These are phyloP conservation scores for Endocladia muricata DNA, from an alignment of 31 red algal genomes.

Conservation along the genomic window DNA sequence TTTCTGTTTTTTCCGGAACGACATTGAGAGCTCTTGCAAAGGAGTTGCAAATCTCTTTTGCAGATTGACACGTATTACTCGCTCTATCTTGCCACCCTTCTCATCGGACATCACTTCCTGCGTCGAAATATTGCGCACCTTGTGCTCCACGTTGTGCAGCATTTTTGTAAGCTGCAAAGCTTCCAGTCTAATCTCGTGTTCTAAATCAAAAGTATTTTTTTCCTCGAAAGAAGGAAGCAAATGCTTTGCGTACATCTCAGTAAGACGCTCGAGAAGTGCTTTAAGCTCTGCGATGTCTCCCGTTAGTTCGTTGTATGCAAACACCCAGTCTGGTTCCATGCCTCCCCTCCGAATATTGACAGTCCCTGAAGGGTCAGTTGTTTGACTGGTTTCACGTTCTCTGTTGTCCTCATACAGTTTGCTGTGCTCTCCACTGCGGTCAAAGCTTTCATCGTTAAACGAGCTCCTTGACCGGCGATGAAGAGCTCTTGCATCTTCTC, in stretches of 20 bases:
- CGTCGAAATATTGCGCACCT: conserved; percentile 42
- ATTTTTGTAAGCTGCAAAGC: conserved; percentile 53
- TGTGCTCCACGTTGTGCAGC: conserved; percentile 56
- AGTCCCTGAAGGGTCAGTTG: neutral
- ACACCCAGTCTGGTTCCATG: conserved; percentile 70
- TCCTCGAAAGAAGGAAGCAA: conserved; percentile 81
- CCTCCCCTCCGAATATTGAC: conserved; percentile 3
- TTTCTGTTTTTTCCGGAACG: conserved; percentile 83
- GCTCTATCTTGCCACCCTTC: conserved; percentile 26
- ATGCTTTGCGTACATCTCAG: conserved; percentile 51
- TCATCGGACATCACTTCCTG: neutral
- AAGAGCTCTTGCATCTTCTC: conserved; percentile 58
- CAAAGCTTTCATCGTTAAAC: neutral
- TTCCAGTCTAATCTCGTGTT: conserved; percentile 53
- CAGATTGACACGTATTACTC: conserved; percentile 46
- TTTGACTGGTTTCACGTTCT: neutral
- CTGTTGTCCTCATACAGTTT: neutral
- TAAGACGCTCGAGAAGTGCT: conserved; percentile 20
- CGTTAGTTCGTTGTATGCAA: conserved; percentile 51
- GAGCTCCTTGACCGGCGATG: neutral
- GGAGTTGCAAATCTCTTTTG: conserved; percentile 74
- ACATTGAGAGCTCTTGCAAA: conserved; percentile 64
- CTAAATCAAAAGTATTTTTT: conserved; percentile 49
- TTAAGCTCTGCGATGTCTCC: conserved; percentile 50
- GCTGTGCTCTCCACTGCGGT: neutral